Percentiles rank a stretch among this genome's conserved stretches.
Evolutionary conservation across 352 stramenopile species (phyloP).

Genomic region (Pythium plurisporium): DNA sequence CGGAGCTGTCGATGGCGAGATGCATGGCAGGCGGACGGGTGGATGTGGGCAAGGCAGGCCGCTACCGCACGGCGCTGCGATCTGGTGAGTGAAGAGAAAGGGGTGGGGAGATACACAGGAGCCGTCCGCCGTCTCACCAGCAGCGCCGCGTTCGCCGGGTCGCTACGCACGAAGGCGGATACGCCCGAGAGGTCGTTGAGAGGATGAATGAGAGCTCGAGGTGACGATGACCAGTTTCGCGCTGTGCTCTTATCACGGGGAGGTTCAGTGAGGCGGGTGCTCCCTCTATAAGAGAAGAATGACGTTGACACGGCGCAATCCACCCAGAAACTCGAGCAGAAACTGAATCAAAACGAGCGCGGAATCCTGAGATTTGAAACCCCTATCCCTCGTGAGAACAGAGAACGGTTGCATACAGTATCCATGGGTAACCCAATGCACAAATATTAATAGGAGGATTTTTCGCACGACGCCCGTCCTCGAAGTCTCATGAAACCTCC

Average conservation of each 20-base stretch:
- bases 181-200: slow-evolving; percentile 7
- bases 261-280: slow-evolving; percentile 5
- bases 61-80: too few species aligned
- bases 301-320: too few species aligned
- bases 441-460: too few species aligned
- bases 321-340: too few species aligned
- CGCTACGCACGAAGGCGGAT: background rate
- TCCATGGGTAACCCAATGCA: too few species aligned
- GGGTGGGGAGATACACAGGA: too few species aligned
- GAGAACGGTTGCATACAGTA: too few species aligned
- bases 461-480: too few species aligned
- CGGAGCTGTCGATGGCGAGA: slow-evolving; percentile 14
- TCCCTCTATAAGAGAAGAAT: slow-evolving; percentile 15
- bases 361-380: background rate
- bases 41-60: too few species aligned
- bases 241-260: background rate
- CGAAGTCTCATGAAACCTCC: too few species aligned
- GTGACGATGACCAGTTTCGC: background rate
- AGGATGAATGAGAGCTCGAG: background rate
- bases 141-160: background rate
- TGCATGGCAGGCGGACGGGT: slow-evolving; percentile 2
- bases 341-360: too few species aligned
- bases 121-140: background rate
- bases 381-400: background rate
- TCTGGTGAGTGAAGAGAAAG: background rate